Base-by-base conservation (phyloP, 345 rosid species). In the Aethionema arabicum region DNA sequence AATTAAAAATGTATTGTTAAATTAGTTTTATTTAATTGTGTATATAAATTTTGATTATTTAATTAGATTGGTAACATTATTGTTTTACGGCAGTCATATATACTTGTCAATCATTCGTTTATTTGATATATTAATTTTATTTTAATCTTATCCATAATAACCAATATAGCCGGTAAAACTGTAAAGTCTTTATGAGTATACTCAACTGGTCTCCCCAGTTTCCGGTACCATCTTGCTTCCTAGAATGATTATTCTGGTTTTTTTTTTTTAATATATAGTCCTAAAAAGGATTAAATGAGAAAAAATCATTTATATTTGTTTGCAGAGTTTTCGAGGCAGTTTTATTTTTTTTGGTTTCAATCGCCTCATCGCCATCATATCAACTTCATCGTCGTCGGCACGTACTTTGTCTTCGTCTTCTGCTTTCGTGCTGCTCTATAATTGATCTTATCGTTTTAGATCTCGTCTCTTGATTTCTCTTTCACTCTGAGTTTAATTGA, bases 141-240 rank as follows among this genome's bases (percentile, higher is more conserved):
- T 32, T 4, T 49, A 27, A 51, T 63, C 37, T 6, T 50, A 49
- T 51, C 37, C 59, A 27, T 6, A 11, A 49, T 11, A 84, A 78
- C 77, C 38, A n/a, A 63, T 5, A 56, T 37, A 27, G 58, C 70
- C 79, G 64, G 91, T 85, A 8, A 63, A 52, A 32, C n/a, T 29
- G 58, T 15, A 3, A 12, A 11, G 49, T 38, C 40, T 0, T 46
- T 1, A 8, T 30, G 5, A 11, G 2, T 16, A 21, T 12, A 48
- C n/a, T 13, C 48, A 16, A 72, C 85, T 71, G 79, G 65, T 52
- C 11, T 45, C 37, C 32, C 75, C 61, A 56, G 81, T 69, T 37
- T 4, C 56, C 61, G 61, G 67, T 68, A 40, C 55, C 54, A 1
- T 30, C 32, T 54, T 70, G 71, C 71, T 40, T 67, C 58, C 8